Base-by-base conservation (phyloP, 2,329 filamentous ascomycete genomes). In the Stagonosporopsis rhizophila region DNA sequence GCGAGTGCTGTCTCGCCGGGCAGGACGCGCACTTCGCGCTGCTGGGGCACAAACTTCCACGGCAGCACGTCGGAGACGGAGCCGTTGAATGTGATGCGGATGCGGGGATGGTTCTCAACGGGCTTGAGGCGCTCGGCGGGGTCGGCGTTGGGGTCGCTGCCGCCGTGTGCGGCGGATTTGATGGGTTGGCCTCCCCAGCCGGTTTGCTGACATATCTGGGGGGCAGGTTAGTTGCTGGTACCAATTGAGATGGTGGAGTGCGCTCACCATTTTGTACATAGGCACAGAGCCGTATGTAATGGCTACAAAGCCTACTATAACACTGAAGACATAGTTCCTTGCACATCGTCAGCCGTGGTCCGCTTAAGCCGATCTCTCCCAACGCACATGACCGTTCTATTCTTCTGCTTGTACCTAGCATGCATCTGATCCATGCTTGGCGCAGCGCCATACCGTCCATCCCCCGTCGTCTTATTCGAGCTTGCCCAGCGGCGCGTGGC, bases 31-130 rank as follows among this genome's bases (percentile, higher is more conserved):
- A 99, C 95, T 81, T 99, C 95, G 55, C 94, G 90, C 81, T 99
- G 95, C 78, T 99, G 95, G 1, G 95, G 95, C 2, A 87, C 87
- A 77, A 99, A 99, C 75, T 97, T 97, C 95, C 95, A 99, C 0
- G 94, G 93, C 25, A 99, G 84, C 0, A 96, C 88, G 74, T 98
- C 95, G 1, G 94, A 98, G 1, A 97, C 93, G 25, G 92, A 96
- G 44, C 93, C 91, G 72, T 92, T 95, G 84, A 99, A 99, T 23
- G 93, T 98, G 63, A 99, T 94, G 58, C 92, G 90, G 69, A 99
- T 89, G 50, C 95, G 90, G 66, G 90, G 90, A 56, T 91, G 89
- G 66, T 87, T 83, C 17, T 87, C 90, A 35, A 97, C 88, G 15
- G 95, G 95, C 42, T 87, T 84, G 40, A 99, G 85, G 52, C 93